These are phyloP conservation scores for Endotrypanum monterogeii DNA, from an alignment of 208 protist species.

Conservation along the genomic window DNA sequence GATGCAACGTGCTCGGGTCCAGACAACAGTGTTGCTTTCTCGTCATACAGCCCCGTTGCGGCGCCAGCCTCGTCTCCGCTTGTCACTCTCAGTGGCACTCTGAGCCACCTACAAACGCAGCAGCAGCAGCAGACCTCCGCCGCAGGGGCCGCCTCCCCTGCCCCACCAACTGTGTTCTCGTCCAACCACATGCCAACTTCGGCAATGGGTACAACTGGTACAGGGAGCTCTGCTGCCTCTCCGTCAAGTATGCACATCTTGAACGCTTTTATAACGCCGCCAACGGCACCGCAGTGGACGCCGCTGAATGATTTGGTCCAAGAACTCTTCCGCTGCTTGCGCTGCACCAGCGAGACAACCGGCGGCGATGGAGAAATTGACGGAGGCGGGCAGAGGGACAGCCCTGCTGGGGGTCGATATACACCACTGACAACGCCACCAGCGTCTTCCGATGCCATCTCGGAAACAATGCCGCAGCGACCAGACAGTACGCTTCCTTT, in stretches of 20 bases:
- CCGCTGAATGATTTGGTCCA: conserved; percentile 65
- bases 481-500: neutral
- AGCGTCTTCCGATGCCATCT: neutral
- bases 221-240: conserved; percentile 1
- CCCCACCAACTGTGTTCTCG: neutral
- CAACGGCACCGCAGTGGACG: conserved; percentile 54
- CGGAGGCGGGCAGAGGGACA: neutral
- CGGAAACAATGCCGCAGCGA: neutral
- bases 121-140: neutral
- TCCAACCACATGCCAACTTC: neutral
- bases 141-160: neutral
- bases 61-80: neutral
- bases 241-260: conserved; percentile 20
- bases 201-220: neutral
- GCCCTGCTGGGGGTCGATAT: neutral
- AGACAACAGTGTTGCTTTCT: conserved; percentile 12
- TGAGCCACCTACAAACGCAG: neutral
- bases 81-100: neutral
- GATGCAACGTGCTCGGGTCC: conserved; percentile 10
- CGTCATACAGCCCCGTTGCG: conserved; percentile 4
- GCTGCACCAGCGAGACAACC: conserved; percentile 17
- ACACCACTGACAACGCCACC: conserved; percentile 13
- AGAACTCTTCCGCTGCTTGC: conserved; percentile 48
- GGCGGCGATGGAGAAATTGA: conserved; percentile 3
- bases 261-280: conserved; percentile 78